phyloP scores from a whole-genome alignment of 75 land plant genomes.

The Sequoiadendron giganteum region DNA sequence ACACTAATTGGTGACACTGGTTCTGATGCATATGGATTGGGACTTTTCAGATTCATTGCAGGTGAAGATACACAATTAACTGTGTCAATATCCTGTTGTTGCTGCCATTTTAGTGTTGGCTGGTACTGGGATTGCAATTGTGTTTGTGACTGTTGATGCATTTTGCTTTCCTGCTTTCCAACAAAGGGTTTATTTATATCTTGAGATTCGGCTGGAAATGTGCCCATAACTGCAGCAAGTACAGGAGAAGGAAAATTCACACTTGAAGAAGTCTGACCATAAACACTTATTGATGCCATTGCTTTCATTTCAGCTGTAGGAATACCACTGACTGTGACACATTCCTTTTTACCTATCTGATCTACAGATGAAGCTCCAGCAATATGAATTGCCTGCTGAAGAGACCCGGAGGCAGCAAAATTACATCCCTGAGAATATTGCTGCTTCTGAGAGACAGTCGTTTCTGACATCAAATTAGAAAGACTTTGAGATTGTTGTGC shows the following conservation, averaged over 20 bases:
- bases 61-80: background rate
- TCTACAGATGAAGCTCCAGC: constrained; percentile 6
- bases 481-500: background rate
- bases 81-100: constrained; percentile 2
- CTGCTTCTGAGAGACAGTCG: background rate
- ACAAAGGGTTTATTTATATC: background rate
- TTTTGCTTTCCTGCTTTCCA: background rate
- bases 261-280: background rate
- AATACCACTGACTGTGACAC: constrained; percentile 1
- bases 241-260: background rate
- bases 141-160: background rate
- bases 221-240: background rate
- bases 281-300: background rate
- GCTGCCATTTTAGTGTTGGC: constrained; percentile 4
- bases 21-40: background rate
- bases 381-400: background rate
- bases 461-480: constrained; percentile 2
- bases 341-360: background rate
- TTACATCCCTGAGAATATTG: background rate
- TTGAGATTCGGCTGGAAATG: background rate
- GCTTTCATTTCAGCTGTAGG: background rate
- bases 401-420: background rate
- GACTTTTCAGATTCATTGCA: background rate
- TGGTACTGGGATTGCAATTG: constrained; percentile 2
- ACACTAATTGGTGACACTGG: background rate